A percentile compares a stretch with the other conserved stretches of the same genome.
phyloP scores from a whole-genome alignment of 768 basidiomycete genomes.

The Rhizopogon roseolus region DNA sequence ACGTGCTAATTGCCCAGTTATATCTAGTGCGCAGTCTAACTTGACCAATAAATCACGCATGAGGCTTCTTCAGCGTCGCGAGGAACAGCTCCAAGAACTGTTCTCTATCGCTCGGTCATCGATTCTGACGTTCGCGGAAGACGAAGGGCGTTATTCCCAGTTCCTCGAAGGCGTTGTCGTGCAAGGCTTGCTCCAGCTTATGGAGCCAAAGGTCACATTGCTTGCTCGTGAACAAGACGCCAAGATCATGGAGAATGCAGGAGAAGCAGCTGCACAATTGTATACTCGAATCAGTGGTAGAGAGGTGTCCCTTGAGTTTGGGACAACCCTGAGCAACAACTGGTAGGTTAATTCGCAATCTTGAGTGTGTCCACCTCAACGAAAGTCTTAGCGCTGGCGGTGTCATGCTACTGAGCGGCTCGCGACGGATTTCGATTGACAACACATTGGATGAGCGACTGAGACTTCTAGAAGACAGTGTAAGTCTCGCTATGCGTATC shows the following conservation, averaged over 20 bases:
- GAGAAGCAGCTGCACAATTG: slow-evolving; percentile 52
- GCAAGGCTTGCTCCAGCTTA: slow-evolving; percentile 79
- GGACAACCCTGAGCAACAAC: slow-evolving; percentile 61
- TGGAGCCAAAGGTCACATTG: slow-evolving; percentile 70
- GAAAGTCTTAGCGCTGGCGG: slow-evolving; percentile 68
- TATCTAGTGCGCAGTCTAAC: slow-evolving; percentile 81
- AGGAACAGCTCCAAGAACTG: slow-evolving; percentile 88
- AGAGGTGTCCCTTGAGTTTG: slow-evolving; percentile 52
- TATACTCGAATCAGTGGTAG: slow-evolving; percentile 81
- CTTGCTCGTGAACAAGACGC: slow-evolving; percentile 66
- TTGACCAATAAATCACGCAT: slow-evolving; percentile 96
- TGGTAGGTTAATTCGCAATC: slow-evolving; percentile 40
- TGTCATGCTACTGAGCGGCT: slow-evolving; percentile 67
- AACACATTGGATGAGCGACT: slow-evolving; percentile 94
- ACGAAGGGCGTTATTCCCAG: slow-evolving; percentile 68
- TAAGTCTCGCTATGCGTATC: slow-evolving; percentile 29
- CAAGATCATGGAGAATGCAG: slow-evolving; percentile 56
- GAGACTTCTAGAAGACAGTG: slow-evolving; percentile 84
- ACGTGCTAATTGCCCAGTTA: not conserved
- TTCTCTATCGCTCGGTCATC: slow-evolving; percentile 69
- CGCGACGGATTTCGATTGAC: slow-evolving; percentile 80
- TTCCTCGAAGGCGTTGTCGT: slow-evolving; percentile 82
- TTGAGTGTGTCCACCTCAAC: not conserved
- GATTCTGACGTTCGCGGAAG: slow-evolving; percentile 57
- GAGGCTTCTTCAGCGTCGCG: slow-evolving; percentile 82